Evolutionary conservation across 2,329 filamentous ascomycete species (phyloP).

Genomic region (Fusarium scirpi): DNA sequence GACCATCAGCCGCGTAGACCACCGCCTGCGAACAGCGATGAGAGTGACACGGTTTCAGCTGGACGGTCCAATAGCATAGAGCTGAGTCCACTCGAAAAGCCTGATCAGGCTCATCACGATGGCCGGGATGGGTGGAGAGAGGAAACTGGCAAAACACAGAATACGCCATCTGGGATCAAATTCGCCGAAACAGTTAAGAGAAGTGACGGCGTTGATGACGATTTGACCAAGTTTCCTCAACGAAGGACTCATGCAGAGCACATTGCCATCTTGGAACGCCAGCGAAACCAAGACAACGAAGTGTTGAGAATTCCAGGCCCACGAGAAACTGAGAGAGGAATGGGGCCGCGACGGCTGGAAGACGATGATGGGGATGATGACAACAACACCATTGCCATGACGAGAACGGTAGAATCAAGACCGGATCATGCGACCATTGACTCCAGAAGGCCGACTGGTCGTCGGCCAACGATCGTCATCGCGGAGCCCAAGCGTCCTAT

Average conservation of each 20-base stretch:
- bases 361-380: conserved; percentile 55
- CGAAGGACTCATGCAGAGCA: conserved; percentile 76
- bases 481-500: conserved; percentile 67
- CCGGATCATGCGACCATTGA: conserved; percentile 39
- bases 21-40: conserved; percentile 47
- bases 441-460: conserved; percentile 49
- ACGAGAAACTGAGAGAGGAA: conserved; percentile 86
- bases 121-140: conserved; percentile 20
- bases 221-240: conserved; percentile 57
- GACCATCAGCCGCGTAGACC: conserved; percentile 43
- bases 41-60: conserved; percentile 55
- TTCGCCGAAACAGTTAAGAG: conserved; percentile 76
- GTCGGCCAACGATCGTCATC: conserved; percentile 72
- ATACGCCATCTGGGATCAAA: conserved; percentile 62
- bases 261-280: conserved; percentile 88
- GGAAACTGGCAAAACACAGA: conserved; percentile 21
- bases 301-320: conserved; percentile 91
- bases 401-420: conserved; percentile 46
- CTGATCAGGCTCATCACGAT: conserved; percentile 28
- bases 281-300: conserved; percentile 79
- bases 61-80: conserved; percentile 45
- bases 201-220: conserved; percentile 66
- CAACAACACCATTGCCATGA: conserved; percentile 49
- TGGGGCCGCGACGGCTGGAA: conserved; percentile 70
- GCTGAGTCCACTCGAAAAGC: conserved; percentile 39